Percentiles rank a stretch among this genome's conserved stretches.
Evolutionary conservation across 139 green algal genomes (phyloP).

Genomic region (Chlamydomonas schloesseri): DNA sequence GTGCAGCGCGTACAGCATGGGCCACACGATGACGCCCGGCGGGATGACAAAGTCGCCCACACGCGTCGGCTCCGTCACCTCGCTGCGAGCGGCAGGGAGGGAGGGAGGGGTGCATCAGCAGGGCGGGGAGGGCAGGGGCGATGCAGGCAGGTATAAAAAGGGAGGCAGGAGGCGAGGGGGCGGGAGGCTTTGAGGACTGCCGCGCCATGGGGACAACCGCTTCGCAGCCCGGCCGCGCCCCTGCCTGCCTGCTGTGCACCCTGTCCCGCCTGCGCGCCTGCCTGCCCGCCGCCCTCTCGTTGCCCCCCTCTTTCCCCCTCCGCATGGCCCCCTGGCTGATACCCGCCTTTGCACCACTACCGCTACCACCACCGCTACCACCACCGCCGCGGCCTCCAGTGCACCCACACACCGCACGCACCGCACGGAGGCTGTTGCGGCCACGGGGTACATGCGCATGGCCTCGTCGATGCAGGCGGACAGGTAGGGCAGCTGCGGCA

Average conservation of each 20-base stretch:
- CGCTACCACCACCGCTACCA: too few relatives aligned
- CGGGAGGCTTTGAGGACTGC: too few relatives aligned
- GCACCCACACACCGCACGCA: slow-evolving; percentile 6
- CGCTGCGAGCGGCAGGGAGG: slow-evolving; percentile 32
- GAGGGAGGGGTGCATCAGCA: not conserved
- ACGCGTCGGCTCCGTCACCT: slow-evolving; percentile 51
- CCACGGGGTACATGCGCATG: slow-evolving; percentile 71
- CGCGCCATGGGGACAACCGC: too few relatives aligned
- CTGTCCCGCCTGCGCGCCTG: too few relatives aligned
- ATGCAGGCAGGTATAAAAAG: too few relatives aligned
- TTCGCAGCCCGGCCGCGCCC: too few relatives aligned
- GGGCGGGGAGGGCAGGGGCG: not conserved
- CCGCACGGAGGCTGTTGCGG: slow-evolving; percentile 62
- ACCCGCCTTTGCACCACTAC: too few relatives aligned
- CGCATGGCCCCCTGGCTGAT: too few relatives aligned
- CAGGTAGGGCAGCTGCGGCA: slow-evolving; percentile 57
- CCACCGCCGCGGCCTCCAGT: not conserved
- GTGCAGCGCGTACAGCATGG: slow-evolving; percentile 74
- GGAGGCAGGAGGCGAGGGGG: too few relatives aligned
- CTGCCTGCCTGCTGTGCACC: too few relatives aligned
- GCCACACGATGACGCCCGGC: slow-evolving; percentile 68
- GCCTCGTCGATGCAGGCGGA: slow-evolving; percentile 67
- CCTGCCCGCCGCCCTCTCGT: too few relatives aligned
- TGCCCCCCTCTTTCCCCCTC: too few relatives aligned
- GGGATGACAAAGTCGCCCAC: slow-evolving; percentile 58